Evolutionary conservation across 1,139 yeast genomes (phyloP).

Genomic region (Yamadazyma oceani): DNA sequence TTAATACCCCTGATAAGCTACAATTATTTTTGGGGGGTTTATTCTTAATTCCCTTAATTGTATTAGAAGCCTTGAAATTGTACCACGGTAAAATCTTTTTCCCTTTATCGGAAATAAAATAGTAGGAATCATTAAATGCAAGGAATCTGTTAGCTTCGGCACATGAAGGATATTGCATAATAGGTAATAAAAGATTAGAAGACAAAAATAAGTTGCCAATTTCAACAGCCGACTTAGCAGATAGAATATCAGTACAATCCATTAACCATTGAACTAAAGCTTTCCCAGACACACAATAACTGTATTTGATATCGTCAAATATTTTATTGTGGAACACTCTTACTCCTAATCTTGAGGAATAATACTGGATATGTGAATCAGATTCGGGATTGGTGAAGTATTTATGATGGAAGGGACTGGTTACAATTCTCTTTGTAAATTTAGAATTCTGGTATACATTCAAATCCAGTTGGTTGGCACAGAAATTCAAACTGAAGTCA

Average conservation of each 20-base stretch:
- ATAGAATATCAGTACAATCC: slow-evolving; percentile 80
- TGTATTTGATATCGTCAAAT: slow-evolving; percentile 20
- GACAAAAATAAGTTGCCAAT: slow-evolving; percentile 58
- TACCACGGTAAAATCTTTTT: slow-evolving; percentile 25
- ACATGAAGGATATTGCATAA: slow-evolving; percentile 22
- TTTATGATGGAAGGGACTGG: slow-evolving; percentile 73
- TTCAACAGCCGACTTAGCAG: slow-evolving; percentile 57
- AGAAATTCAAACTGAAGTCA: slow-evolving; percentile 5
- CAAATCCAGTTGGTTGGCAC: background rate
- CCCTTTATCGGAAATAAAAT: slow-evolving; percentile 22
- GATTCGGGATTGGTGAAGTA: slow-evolving; percentile 90
- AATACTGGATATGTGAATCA: slow-evolving; percentile 78
- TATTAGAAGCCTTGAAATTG: background rate
- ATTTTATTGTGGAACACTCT: slow-evolving; percentile 50
- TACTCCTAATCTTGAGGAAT: slow-evolving; percentile 65
- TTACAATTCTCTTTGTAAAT: slow-evolving; percentile 2
- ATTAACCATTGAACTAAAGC: slow-evolving; percentile 83
- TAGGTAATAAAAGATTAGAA: slow-evolving; percentile 34
- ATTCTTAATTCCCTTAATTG: too few species aligned
- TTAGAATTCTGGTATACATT: background rate
- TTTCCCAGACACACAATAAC: slow-evolving; percentile 66
- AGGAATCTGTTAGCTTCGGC: background rate
- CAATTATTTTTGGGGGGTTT: background rate
- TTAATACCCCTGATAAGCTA: slow-evolving; percentile 40
- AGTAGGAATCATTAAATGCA: slow-evolving; percentile 17